Conservation (phyloP, 2,329 filamentous ascomycete species). For the Fusarium setosum region DNA sequence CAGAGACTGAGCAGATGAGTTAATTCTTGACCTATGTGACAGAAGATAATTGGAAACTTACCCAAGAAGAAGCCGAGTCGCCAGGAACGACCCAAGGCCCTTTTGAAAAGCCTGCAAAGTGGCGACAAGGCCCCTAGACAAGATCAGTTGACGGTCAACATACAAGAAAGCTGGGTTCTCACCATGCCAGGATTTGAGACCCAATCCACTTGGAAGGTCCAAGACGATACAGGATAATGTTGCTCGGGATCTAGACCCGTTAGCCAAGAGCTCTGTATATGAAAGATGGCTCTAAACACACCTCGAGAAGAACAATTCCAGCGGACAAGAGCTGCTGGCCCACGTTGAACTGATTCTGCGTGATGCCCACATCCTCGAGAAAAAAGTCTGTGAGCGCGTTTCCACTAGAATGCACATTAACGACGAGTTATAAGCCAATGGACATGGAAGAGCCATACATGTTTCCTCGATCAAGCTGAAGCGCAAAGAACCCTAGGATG, state of each 20-base stretch:
- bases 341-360: conserved; percentile 60
- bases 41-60: not conserved
- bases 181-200: conserved; percentile 47
- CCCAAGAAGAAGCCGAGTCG: conserved; percentile 50
- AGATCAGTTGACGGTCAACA: not conserved
- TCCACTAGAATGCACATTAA: conserved; percentile 27
- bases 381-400: conserved; percentile 59
- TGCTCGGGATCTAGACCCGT: conserved; percentile 50
- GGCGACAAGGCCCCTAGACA: conserved; percentile 47
- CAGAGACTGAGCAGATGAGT: conserved; percentile 36
- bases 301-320: conserved; percentile 57
- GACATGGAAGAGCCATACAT: conserved; percentile 41
- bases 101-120: conserved; percentile 52
- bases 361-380: conserved; percentile 57
- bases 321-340: conserved; percentile 59
- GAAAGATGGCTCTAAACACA: not conserved
- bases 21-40: not conserved
- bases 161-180: not conserved
- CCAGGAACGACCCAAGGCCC: conserved; percentile 46
- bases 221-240: conserved; percentile 58
- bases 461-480: conserved; percentile 52
- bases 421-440: not conserved
- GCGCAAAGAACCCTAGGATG: conserved; percentile 58
- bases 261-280: not conserved
- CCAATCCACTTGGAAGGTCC: conserved; percentile 60